Evolutionary conservation across 352 stramenopile species (phyloP).

Genomic region (Phytophthora agathidicida): DNA sequence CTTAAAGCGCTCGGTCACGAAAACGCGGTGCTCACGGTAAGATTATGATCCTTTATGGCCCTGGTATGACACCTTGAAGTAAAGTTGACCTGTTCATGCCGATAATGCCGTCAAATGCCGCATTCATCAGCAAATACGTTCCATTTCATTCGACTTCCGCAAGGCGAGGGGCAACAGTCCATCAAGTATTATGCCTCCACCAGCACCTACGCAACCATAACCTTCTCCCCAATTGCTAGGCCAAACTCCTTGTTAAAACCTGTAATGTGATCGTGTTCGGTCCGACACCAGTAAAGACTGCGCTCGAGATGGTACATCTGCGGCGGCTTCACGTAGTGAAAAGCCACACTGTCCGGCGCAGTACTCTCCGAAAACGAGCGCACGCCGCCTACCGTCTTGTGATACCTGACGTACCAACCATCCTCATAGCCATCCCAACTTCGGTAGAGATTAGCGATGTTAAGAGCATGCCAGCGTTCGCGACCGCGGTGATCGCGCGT

Average conservation of each 20-base stretch:
- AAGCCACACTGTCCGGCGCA: conserved; percentile 66
- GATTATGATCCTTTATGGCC: no score
- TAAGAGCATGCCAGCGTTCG: conserved; percentile 76
- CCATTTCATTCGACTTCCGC: no score
- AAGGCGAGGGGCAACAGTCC: no score
- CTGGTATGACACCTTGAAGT: no score
- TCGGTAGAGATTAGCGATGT: conserved; percentile 44
- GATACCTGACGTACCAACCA: conserved; percentile 71
- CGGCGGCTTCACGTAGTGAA: conserved; percentile 67
- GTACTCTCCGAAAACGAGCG: conserved; percentile 45
- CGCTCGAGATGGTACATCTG: conserved; percentile 82
- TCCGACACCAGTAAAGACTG: conserved; percentile 67
- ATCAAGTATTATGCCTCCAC: no score
- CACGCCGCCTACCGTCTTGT: conserved; percentile 63
- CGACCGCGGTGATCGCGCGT: conserved; percentile 69
- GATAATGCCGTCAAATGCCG: no score
- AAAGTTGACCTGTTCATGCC: no score
- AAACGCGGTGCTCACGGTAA: no score
- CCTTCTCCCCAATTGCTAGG: conserved; percentile 48
- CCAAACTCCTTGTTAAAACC: conserved; percentile 57
- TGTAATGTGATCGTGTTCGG: conserved; percentile 39
- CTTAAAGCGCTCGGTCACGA: no score
- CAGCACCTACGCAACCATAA: conserved; percentile 14
- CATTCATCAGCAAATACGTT: no score
- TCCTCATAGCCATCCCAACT: conserved; percentile 44